Evolutionary conservation across 2,329 filamentous ascomycete species (phyloP), one percentile per base, ranked within the genome.

Genomic region (Cercospora beticola): DNA sequence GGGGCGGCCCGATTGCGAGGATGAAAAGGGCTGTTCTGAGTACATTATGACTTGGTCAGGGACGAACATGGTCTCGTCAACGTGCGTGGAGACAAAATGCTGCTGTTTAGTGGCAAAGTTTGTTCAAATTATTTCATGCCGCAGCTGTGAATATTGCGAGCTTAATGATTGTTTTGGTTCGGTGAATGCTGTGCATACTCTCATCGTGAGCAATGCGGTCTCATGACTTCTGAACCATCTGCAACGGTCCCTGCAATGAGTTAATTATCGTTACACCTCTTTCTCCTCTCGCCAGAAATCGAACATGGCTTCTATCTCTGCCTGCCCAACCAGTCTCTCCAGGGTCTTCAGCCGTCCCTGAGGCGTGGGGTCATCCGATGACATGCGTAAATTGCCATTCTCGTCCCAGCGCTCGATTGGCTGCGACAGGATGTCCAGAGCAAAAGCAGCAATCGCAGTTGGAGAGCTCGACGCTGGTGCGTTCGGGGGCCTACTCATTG

Each of bases 201-300:
- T 16, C 6, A 7, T 23, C 4, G 10, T 54, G 23, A 16, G 23
- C 23, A 28, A 26, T 28, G 4, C 16, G 6, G 49, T 54, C 49
- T 28, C 14, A 5, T 28, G 23, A 54, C 21, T 28, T 16, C 5
- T 28, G 12, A 3, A 7, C 1, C 7, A 5, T 14, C 14, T 4
- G 28, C 23, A 5, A 16, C 1, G 6, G 23, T 8, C 23, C 23
- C 7, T 54, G 14, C 16, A 7, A 54, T 16, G n/a, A 14, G 14
- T 5, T 4, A 9, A 33, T 0, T 26, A 3, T 4, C 2, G n/a
- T 62, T 26, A 62, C 62, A 72, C 66, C 26, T 68, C 64, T 70
- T 71, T 74, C 69, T 81, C 79, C 43, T 75, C 72, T 30, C 64
- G 70, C 80, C 81, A 83, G 68, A 82, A 82, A 12, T 75, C 74